A percentile compares a stretch with the other conserved stretches of the same genome.
phyloP scores from a whole-genome alignment of 306 rosid species.

The Oxytropis ochrocephala region DNA sequence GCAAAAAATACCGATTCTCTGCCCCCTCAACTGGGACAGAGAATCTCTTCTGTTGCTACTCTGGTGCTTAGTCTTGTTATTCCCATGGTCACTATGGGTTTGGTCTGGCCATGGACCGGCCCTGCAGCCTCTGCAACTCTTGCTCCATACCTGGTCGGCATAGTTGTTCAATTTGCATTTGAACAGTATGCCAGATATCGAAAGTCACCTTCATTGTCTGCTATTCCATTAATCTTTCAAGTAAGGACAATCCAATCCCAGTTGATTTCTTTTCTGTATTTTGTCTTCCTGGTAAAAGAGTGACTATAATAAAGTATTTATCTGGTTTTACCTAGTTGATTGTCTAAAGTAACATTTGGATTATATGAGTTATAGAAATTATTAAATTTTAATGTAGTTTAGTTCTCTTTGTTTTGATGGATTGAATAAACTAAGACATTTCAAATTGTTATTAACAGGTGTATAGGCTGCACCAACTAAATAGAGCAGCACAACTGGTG shows the following conservation, averaged over 20 bases:
- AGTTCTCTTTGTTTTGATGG: neutral
- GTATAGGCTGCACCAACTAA: conserved; percentile 92
- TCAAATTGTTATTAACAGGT: conserved; percentile 47
- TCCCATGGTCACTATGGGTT: conserved; percentile 99
- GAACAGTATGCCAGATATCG: conserved; percentile 85
- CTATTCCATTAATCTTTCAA: conserved; percentile 91
- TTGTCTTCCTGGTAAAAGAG: neutral
- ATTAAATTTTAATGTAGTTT: neutral
- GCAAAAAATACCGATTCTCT: conserved; percentile 20
- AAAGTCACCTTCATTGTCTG: conserved; percentile 87
- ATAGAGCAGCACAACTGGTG: conserved; percentile 95
- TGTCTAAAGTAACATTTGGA: neutral
- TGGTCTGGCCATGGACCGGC: conserved; percentile 99
- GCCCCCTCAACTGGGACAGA: conserved; percentile 60
- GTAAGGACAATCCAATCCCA: conserved; percentile 35
- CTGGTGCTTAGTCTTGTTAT: conserved; percentile 85
- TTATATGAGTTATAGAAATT: neutral
- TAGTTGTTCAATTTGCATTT: conserved; percentile 92
- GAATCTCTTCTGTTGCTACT: conserved; percentile 71
- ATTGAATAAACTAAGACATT: neutral
- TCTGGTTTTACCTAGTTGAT: conserved; percentile 4
- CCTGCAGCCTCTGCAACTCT: conserved; percentile 99
- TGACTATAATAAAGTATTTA: neutral
- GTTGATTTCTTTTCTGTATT: neutral
- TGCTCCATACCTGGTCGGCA: conserved; percentile 92